Evolutionary conservation across 768 basidiomycete species (phyloP).

Genomic region (Suillus bovinus): DNA sequence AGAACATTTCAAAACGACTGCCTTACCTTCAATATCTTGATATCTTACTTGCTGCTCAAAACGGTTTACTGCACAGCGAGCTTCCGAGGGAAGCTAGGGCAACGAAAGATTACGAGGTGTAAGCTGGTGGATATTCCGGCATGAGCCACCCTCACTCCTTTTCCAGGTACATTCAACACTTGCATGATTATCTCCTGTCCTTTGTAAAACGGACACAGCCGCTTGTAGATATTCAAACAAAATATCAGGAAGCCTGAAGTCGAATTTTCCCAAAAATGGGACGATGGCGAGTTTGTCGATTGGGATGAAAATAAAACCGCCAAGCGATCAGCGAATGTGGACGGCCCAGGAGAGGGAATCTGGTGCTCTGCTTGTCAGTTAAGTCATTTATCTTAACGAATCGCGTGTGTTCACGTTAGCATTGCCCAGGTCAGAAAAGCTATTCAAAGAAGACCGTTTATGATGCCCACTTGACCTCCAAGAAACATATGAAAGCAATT

Average conservation of each 20-base stretch:
- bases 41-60: conserved; percentile 67
- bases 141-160: conserved; percentile 13
- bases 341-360: conserved; percentile 64
- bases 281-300: conserved; percentile 64
- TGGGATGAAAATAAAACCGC: conserved; percentile 61
- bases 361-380: conserved; percentile 93
- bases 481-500: conserved; percentile 93
- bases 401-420: conserved; percentile 10
- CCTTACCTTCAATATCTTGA: conserved; percentile 95
- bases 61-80: conserved; percentile 63
- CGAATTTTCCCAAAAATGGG: conserved; percentile 84
- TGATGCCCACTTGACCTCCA: conserved; percentile 92
- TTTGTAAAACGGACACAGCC: conserved; percentile 87
- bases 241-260: conserved; percentile 62
- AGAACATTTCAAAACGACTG: conserved; percentile 77
- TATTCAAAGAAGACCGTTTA: conserved; percentile 99
- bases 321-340: conserved; percentile 40
- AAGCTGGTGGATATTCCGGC: conserved; percentile 30
- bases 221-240: conserved; percentile 70
- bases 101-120: conserved; percentile 81
- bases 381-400: conserved; percentile 8
- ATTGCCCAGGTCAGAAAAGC: conserved; percentile 76
- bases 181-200: conserved; percentile 83
- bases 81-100: conserved; percentile 65
- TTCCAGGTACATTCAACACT: conserved; percentile 75